These are phyloP conservation scores for Hypoxylon trugodes DNA, from an alignment of 495 filamentous ascomycete species.

Conservation along the genomic window DNA sequence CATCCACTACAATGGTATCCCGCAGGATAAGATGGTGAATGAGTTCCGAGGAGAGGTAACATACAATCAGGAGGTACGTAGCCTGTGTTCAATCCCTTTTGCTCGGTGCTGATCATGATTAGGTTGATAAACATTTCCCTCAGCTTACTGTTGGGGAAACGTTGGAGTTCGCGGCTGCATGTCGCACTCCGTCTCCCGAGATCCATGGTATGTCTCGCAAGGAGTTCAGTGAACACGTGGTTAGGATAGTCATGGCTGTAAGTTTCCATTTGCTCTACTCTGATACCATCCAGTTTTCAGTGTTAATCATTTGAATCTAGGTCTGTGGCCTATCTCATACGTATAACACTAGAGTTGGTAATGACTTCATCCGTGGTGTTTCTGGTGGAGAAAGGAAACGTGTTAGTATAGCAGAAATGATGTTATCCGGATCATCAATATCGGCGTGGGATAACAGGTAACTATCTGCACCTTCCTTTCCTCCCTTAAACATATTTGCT, in stretches of 20 bases:
- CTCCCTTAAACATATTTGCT: neutral
- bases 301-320: neutral
- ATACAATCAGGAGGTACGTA: neutral
- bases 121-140: slow-evolving; percentile 14
- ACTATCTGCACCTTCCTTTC: neutral
- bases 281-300: neutral
- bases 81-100: neutral
- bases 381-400: slow-evolving; percentile 8
- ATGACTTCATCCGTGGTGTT: slow-evolving; percentile 14
- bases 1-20: slow-evolving; percentile 6
- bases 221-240: neutral
- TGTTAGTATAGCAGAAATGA: slow-evolving; percentile 13
- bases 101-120: neutral
- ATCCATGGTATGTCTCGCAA: slow-evolving; percentile 6
- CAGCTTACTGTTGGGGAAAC: slow-evolving; percentile 5
- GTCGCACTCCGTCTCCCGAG: neutral
- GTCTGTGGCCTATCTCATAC: slow-evolving; percentile 9
- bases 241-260: slow-evolving; percentile 8
- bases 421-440: slow-evolving; percentile 6
- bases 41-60: slow-evolving; percentile 7
- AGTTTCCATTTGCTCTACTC: neutral
- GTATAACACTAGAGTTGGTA: slow-evolving; percentile 7
- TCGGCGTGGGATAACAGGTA: slow-evolving; percentile 6
- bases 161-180: slow-evolving; percentile 3
- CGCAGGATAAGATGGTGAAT: slow-evolving; percentile 11